Base-by-base conservation (phyloP, 106 monocot species). In the Ottelia alismoides region DNA sequence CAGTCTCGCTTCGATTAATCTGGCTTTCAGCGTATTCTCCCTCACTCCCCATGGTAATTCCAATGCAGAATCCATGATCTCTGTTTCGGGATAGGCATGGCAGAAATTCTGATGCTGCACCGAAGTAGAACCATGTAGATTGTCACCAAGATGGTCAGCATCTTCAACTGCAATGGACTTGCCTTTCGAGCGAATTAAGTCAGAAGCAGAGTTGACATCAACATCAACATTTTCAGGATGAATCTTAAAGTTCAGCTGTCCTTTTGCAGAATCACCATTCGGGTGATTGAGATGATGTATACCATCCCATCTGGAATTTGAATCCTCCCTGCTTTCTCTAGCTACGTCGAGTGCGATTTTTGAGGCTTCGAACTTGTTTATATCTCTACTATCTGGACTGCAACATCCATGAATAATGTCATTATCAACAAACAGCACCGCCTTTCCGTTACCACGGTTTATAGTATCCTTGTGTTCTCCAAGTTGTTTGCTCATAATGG, bases 1-100 rank as follows among this genome's bases (percentile, higher is more conserved):
- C 29, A 92, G 61, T 46, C 91, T 81, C 47, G 91, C 91, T 68
- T 92, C 78, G 57, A 92, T 74, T 51, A 92, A 71, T 67, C 76
- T 92, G 29, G 78, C 84, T 63, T 85, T 92, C 78, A 92, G 66
- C 57, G 91, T 78, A 54, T 70, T 76, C n/a, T 76, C 81, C 57
- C 70, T 80, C 17, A 70, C 54, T 1, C 66, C 72, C 21, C 25
- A 44, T 10, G 71, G 69, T 0, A 55, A 28, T 65, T 63, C 76
- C 14, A 72, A 57, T 45, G 79, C 70, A 70, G 62, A 73, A 70
- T 72, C 74, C 16, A 72, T 53, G 43, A 65, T 72, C 24, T 70
- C 75, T 26, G 46, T 53, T 30, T 67, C 68, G 31, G 71, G 49
- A 27, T 63, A 65, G 46, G 40, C 22, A 43, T 44, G 47, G 4